Evolutionary conservation across 352 stramenopile species (phyloP).

Genomic region (Aphanomyces invadans): DNA sequence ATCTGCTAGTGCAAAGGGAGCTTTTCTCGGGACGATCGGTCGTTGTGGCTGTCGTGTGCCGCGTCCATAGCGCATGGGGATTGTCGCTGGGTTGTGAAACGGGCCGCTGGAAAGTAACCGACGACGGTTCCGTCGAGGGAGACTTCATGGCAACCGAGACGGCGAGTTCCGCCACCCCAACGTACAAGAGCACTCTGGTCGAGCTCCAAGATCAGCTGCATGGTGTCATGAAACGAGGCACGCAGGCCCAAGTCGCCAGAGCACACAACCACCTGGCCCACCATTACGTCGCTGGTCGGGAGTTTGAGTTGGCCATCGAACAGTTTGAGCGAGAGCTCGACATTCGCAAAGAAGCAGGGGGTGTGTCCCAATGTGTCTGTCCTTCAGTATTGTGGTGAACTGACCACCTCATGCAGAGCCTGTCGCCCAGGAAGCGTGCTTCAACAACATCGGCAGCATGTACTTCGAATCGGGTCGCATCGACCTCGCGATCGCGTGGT

Average conservation of each 20-base stretch:
- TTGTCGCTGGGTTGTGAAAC: no score
- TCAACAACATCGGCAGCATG: constrained; percentile 24
- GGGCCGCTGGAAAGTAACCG: no score
- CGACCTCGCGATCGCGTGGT: constrained; percentile 15
- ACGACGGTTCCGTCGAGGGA: no score
- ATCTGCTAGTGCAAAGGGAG: no score
- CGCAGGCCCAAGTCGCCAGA: constrained; percentile 10
- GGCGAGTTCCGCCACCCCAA: background rate
- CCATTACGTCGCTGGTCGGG: constrained; percentile 9
- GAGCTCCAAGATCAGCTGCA: constrained; percentile 19
- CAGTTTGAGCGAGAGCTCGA: constrained; percentile 19
- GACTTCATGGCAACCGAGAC: no score
- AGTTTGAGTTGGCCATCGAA: background rate
- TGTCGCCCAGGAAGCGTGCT: constrained; percentile 18
- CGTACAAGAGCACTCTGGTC: constrained; percentile 10
- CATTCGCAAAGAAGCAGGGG: constrained; percentile 12
- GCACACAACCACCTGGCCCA: constrained; percentile 5
- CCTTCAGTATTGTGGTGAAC: background rate
- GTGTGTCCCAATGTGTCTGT: background rate
- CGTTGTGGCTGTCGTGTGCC: no score
- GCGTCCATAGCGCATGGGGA: no score
- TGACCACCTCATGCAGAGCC: constrained; percentile 8
- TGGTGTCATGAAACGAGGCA: constrained; percentile 21
- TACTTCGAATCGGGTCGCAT: background rate
- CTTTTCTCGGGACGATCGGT: no score